phyloP scores from a whole-genome alignment of 2,329 filamentous ascomycete genomes.

The Cladophialophora immunda region DNA sequence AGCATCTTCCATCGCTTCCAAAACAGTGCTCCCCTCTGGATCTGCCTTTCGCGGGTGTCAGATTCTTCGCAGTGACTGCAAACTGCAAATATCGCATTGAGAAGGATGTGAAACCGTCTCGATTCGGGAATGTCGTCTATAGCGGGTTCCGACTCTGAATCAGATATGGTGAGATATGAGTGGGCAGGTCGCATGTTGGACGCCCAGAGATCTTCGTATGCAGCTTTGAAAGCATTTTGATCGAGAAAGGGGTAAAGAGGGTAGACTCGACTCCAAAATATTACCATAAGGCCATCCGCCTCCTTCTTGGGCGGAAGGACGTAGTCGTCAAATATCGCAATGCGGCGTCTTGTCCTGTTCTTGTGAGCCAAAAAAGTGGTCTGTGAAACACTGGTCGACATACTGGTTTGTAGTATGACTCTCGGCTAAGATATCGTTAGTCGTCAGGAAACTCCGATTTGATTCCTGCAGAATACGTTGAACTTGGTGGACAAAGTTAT shows the following conservation, averaged over 20 bases:
- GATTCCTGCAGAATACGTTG: conserved; percentile 3
- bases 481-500: conserved; percentile 9
- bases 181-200: conserved; percentile 51
- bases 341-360: not conserved
- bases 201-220: conserved; percentile 54
- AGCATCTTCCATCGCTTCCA: conserved; percentile 19
- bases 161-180: not conserved
- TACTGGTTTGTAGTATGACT: not conserved
- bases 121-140: conserved; percentile 13
- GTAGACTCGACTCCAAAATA: conserved; percentile 59
- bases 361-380: not conserved
- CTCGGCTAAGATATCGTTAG: not conserved
- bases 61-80: conserved; percentile 56
- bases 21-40: conserved; percentile 47
- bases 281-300: conserved; percentile 55
- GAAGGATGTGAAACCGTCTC: conserved; percentile 27
- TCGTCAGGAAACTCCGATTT: not conserved
- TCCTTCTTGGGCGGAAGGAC: conserved; percentile 57
- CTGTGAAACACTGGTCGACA: not conserved
- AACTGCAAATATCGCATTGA: conserved; percentile 59
- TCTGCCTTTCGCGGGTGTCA: conserved; percentile 45
- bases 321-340: conserved; percentile 42
- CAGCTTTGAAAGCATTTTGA: conserved; percentile 45
- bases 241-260: conserved; percentile 59
- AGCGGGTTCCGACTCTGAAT: not conserved